Base-by-base conservation (phyloP, 768 basidiomycete species). In the Lanmaoa rubissima region DNA sequence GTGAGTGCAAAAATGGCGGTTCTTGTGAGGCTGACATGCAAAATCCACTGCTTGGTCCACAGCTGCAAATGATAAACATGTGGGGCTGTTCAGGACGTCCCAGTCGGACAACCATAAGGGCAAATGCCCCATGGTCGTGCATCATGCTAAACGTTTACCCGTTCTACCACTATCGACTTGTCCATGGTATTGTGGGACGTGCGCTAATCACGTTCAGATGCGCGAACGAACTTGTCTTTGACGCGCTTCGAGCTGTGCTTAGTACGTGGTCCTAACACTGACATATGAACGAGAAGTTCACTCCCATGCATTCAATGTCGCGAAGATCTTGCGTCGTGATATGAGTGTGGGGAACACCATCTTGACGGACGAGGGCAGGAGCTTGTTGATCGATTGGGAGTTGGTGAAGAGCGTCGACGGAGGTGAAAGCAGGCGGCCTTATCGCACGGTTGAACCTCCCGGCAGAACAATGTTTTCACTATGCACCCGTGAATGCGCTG, bases 321-420 rank as follows among this genome's bases (percentile, higher is more conserved):
- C 28, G 28, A 8, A 31, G 5, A 31, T 31, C 28, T 31, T 31
- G 48, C 28, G 7, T 31, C 1, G 55, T 2, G 70, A 73, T 31
- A 62, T 70, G 14, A 73, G 70, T 31, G 35, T 32, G 1, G 58
- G 59, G 10, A 72, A 70, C 43, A 64, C 72, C 55, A 41, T 71
- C 13, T 44, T 70, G 10, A 58, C 39, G 1, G 45, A 43, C 2
- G 54, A 60, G 0, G 62, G 61, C 0, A 54, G 10, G 9, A 65
- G 67, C 0, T 13, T 68, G n/a, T 54, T 72, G 16, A 62, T 61
- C 35, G 68, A 73, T 24, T 69, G 65, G 68, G 70, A 73, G 44
- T 19, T 67, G 34, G 5, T 61, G 52, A 17, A 57, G 48, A 19
- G 4, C 3, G 9, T 41, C 19, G 21, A 19, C 9, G 36, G 49